Base-by-base conservation (phyloP, 345 rosid species). In the Melastoma malabathricum region DNA sequence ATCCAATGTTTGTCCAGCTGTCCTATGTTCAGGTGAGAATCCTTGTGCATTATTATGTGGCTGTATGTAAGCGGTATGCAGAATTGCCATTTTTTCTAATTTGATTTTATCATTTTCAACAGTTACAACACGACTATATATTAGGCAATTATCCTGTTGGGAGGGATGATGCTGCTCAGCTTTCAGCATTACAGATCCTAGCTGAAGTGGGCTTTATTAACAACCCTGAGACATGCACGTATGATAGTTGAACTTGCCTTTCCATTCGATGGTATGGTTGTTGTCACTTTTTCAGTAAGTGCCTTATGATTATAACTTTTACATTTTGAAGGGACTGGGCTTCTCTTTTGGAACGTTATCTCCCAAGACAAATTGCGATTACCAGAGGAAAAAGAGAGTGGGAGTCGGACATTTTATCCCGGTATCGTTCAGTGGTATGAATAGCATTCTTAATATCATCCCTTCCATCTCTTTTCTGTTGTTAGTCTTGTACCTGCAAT, bases 111-210 rank as follows among this genome's bases (percentile, higher is more conserved):
- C 60, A 46, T 64, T 50, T 72, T 60, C 48, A 61, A 63, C 79
- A 92, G 98, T 71, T 92, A 71, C 98, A 92, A 72, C 98, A 92
- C 75, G 98, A 92, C 67, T 92, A 92, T 63, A 71, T 87, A 54
- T 65, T 78, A 72, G 98, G 98, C 55, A 87, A 87, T 71, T 92
- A 87, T 78, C 98, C 98, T 44, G 95, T 92, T 61, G 98, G 96
- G 62, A 83, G 96, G 72, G 98, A 92, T 68, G 96, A 82, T 79
- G 96, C 96, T 68, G 96, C 95, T 4, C 96, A 87, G 65, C 68
- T 92, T 59, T 92, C 93, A 60, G 98, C 96, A 22, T 70, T 92
- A 69, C 98, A 92, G 60, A 92, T 92, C 62, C 74, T 92, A 59
- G 93, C 82, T 59, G 98, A 86, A 57, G 79, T 87, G 70, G 98